Evolutionary conservation across 2,329 filamentous ascomycete species (phyloP).

Genomic region (Pseudogymnoascus sp.): DNA sequence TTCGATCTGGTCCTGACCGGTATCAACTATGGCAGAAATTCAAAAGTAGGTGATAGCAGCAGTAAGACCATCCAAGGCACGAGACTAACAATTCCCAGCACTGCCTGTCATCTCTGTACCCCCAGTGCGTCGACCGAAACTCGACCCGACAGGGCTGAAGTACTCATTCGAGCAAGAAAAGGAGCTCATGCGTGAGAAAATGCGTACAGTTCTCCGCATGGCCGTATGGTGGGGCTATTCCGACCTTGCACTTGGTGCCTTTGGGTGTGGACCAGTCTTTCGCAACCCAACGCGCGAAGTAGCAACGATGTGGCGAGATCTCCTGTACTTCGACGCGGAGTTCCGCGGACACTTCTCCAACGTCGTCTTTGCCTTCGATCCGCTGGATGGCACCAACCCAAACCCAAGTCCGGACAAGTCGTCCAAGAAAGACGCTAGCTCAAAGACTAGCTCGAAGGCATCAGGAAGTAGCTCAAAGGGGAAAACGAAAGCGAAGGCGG

Average conservation of each 20-base stretch:
- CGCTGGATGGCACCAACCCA: slow-evolving; percentile 30
- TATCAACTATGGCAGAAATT: slow-evolving; percentile 54
- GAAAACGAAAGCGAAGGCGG: slow-evolving; percentile 27
- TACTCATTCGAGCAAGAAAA: slow-evolving; percentile 68
- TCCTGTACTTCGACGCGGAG: slow-evolving; percentile 56
- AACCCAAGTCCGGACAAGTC: slow-evolving; percentile 12
- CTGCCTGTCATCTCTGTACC: slow-evolving; percentile 69
- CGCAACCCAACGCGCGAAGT: slow-evolving; percentile 60
- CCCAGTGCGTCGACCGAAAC: slow-evolving; percentile 66
- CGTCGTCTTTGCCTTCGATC: slow-evolving; percentile 60
- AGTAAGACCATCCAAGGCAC: neutral
- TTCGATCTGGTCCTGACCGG: slow-evolving; percentile 58
- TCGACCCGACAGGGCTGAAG: slow-evolving; percentile 57
- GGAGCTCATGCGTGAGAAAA: slow-evolving; percentile 66
- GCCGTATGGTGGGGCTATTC: slow-evolving; percentile 54
- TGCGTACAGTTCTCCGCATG: slow-evolving; percentile 63
- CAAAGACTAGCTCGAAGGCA: slow-evolving; percentile 33
- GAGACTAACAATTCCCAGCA: slow-evolving; percentile 27
- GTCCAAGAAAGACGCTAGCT: slow-evolving; percentile 17
- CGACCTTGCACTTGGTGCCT: slow-evolving; percentile 56
- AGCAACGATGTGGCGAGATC: slow-evolving; percentile 59
- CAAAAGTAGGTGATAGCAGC: slow-evolving; percentile 24
- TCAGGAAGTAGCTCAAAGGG: slow-evolving; percentile 31
- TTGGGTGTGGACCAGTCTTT: slow-evolving; percentile 57
- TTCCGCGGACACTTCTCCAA: slow-evolving; percentile 55